Percentiles rank a stretch among this genome's conserved stretches.
These are phyloP conservation scores for Sclerotinia subarctica DNA, from an alignment of 2,329 filamentous ascomycete species.

Conservation along the genomic window DNA sequence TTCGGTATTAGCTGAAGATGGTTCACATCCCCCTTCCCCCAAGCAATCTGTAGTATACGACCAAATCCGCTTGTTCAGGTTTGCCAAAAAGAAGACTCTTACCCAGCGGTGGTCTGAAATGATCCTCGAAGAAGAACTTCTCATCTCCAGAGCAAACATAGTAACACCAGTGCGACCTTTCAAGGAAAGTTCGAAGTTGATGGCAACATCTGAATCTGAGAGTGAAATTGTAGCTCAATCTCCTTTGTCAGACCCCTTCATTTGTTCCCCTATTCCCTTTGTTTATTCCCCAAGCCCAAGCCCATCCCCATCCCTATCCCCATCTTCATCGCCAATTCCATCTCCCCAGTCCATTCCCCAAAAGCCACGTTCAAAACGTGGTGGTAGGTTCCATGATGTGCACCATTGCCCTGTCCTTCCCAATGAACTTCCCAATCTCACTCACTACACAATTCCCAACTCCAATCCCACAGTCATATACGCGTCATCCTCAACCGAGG, in stretches of 20 bases:
- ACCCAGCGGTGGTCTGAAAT: neutral
- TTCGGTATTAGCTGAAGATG: slow-evolving; percentile 3
- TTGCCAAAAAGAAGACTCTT: neutral
- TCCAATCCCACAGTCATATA: neutral
- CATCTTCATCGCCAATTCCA: too few relatives aligned
- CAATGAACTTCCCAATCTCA: neutral
- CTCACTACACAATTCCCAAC: too few relatives aligned
- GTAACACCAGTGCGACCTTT: slow-evolving; percentile 9
- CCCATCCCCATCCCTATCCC: neutral
- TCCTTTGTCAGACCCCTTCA: slow-evolving; percentile 4
- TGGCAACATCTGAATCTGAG: slow-evolving; percentile 7
- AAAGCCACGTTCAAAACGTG: neutral
- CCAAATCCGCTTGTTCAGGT: neutral
- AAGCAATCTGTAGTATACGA: neutral
- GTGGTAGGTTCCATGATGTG: neutral
- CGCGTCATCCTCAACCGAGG: neutral
- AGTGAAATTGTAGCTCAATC: slow-evolving; percentile 4
- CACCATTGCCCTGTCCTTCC: neutral
- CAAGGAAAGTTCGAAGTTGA: neutral
- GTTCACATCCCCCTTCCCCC: neutral
- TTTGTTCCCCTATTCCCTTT: neutral
- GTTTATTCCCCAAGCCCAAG: neutral
- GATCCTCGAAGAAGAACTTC: neutral
- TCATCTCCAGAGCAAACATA: neutral
- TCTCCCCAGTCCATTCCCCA: neutral